Base-by-base conservation (phyloP, 2,329 filamentous ascomycete species). In the Penicillium concentricum region DNA sequence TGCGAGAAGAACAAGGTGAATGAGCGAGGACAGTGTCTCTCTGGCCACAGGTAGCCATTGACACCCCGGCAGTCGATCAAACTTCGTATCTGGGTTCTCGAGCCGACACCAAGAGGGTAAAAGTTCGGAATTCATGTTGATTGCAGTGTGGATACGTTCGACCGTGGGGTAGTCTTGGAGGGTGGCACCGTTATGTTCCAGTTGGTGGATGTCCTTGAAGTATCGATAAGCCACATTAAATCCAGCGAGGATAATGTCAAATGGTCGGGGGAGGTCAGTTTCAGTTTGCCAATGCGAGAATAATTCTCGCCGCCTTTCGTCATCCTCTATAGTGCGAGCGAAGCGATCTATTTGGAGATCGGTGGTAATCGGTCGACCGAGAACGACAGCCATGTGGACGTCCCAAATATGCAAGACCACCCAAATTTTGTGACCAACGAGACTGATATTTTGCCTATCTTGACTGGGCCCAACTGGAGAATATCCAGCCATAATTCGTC, bases 341-440 rank as follows among this genome's bases (percentile, higher is more conserved):
- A 60, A 63, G 8, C 18, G 37, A 28, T 59, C 56, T 16, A 58
- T 51, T 44, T 58, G 37, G 5, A 63, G 13, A 54, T 54, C 44
- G 5, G 62, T 64, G 5, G 43, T 45, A 47, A 58, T 63, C 22
- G 60, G 62, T 47, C 62, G 51, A 15, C 60, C 58, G 24, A 64
- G 60, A 44, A 64, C 60, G 18, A 63, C 62, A 35, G 56, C 62
- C 62, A 64, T 64, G 39, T 64, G 62, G 13, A 59, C 16, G 39
- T 64, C 62, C 62, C 62, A 64, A 24, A 62, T 62, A 54, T 64
- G 60, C 49, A 64, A 50, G 16, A 64, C 37, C 10, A 61, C 46
- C 60, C 62, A 64, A 30, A 62, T 22, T 45, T 35, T 57, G 44
- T 61, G 56, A 13, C 50, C 57, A 13, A 46, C 32, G 22, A 50